Percentiles rank a stretch among this genome's conserved stretches.
phyloP scores from a whole-genome alignment of 148 eudicot species.

The Rhododendron kiyosumense region DNA sequence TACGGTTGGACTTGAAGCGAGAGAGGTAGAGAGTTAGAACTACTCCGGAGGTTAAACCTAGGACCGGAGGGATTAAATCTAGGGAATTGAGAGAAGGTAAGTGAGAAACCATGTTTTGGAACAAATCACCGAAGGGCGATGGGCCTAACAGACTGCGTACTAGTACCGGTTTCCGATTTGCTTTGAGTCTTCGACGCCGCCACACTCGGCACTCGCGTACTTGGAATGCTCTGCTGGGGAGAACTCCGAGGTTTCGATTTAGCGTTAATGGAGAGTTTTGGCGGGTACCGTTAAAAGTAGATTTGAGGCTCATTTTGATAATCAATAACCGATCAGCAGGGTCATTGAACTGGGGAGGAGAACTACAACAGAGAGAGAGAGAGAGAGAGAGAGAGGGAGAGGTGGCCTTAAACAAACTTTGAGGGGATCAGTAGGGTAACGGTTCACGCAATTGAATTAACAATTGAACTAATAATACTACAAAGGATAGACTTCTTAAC shows the following conservation, averaged over 20 bases:
- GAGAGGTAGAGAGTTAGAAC: conserved; percentile 28
- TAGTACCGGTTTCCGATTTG: neutral
- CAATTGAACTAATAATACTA: no score
- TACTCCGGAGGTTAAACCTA: conserved; percentile 52
- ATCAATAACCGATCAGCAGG: neutral
- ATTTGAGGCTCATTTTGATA: conserved; percentile 1
- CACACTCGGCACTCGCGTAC: conserved; percentile 16
- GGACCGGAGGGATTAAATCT: conserved; percentile 33
- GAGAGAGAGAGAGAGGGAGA: neutral
- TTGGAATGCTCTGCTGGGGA: neutral
- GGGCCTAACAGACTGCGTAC: conserved; percentile 9
- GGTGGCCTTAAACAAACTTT: neutral
- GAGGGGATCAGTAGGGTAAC: neutral
- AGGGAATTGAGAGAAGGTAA: conserved; percentile 23
- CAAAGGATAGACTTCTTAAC: no score
- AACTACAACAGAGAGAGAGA: neutral
- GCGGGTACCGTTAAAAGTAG: neutral
- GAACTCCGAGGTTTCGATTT: neutral
- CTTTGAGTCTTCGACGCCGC: conserved; percentile 26
- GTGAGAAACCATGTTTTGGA: conserved; percentile 26
- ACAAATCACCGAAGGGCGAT: conserved; percentile 15
- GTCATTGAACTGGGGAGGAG: neutral
- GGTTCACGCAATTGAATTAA: neutral
- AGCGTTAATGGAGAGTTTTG: neutral
- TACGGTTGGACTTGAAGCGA: neutral